Base-by-base conservation (phyloP, 2,329 filamentous ascomycete genomes). In the Botryotinia globosa region DNA sequence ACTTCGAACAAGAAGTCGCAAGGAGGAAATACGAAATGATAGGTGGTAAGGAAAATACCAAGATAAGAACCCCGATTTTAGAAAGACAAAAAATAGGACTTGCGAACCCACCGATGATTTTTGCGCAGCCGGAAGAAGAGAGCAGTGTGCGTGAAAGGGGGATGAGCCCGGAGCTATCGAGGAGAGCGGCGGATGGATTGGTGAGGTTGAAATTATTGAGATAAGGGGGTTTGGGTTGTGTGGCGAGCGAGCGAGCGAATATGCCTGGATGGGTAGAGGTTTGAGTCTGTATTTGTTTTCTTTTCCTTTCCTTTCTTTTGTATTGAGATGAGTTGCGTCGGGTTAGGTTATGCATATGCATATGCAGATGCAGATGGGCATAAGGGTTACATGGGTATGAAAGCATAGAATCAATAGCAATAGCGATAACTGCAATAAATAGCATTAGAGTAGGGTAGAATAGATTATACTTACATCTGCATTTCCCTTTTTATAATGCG, bases 141-240 rank as follows among this genome's bases (percentile, higher is more conserved):
- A 56, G 72, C 2, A 72, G 72, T 51, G 72, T 69, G 6, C 25
- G 45, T 34, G 73, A n/a, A 48, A 65, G 4, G 66, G 68, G 58
- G 10, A 51, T 29, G 42, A 64, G 44, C 12, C n/a, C 25, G 4
- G 32, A 83, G 34, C 75, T 85, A 68, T 83, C 83, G 67, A 86
- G 84, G 6, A 82, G 84, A 62, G 87, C 87, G 14, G 87, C 84
- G 20, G 85, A 84, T 77, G 87, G 85, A 12, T 77, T 90, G 76
- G 77, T 89, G 74, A 85, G 76, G 63, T 72, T 78, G 72, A 78
- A 75, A 54, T 54, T 67, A 39, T 54, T 54, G 45, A 67, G 64
- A 48, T 54, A 39, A 25, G 34, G 7, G 14, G 10, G 3, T 25
- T 29, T 34, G 42, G 25, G 32, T 61, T 32, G 32, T n/a, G 29